These are phyloP conservation scores for Podospora anserina DNA, from an alignment of 495 filamentous ascomycete genomes.

Conservation along the genomic window DNA sequence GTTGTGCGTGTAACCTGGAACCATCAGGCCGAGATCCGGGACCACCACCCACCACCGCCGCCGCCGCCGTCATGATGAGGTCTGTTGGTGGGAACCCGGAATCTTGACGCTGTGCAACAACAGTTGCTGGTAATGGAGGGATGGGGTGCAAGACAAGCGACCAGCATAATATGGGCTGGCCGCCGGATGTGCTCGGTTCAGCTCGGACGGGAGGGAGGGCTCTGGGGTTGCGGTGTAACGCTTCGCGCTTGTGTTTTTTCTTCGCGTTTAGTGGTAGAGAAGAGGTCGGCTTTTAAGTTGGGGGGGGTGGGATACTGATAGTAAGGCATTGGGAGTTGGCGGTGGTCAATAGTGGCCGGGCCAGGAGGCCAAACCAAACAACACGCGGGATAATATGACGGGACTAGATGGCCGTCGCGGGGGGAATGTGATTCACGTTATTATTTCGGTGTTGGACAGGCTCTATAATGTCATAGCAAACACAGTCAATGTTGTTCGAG, in stretches of 20 bases:
- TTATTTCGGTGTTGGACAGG: background rate
- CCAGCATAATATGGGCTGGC: no score
- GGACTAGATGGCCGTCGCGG: background rate
- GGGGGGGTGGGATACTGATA: background rate
- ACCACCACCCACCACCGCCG: background rate
- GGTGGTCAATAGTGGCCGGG: background rate
- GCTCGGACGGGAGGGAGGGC: no score
- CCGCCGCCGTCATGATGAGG: background rate
- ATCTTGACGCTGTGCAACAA: background rate
- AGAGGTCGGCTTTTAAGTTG: background rate
- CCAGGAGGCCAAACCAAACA: background rate
- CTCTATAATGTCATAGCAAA: no score
- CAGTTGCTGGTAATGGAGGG: background rate
- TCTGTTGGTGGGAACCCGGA: background rate
- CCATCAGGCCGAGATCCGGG: background rate
- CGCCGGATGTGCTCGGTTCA: background rate
- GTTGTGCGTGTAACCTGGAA: no score
- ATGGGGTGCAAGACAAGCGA: background rate
- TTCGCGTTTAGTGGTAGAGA: background rate
- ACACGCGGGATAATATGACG: background rate
- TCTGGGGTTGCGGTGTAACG: background rate
- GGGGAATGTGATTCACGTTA: background rate
- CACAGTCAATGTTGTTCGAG: no score
- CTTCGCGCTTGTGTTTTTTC: background rate
- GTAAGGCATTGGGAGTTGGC: background rate